Evolutionary conservation across 2,329 filamentous ascomycete genomes (phyloP).

Genomic region (Daldinia eschscholtzii): DNA sequence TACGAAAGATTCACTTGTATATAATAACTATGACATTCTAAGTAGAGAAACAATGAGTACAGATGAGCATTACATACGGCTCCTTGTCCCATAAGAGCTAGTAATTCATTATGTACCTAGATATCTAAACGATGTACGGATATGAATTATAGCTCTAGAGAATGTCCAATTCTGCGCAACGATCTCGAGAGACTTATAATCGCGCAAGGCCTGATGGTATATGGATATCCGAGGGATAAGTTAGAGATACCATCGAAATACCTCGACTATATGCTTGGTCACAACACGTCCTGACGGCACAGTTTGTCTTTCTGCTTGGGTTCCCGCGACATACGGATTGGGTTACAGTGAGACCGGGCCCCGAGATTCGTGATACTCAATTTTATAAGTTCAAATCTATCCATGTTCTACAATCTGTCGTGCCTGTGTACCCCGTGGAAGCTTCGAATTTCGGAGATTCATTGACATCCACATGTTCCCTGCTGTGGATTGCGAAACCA

Average conservation of each 20-base stretch:
- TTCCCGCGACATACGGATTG: not conserved
- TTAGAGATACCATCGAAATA: not conserved
- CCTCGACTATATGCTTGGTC: not conserved
- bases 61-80: not conserved
- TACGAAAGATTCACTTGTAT: not conserved
- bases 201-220: not conserved
- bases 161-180: not conserved
- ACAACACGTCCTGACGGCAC: not conserved
- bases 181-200: not conserved
- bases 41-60: not conserved
- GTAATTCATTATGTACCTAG: not conserved
- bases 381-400: slow-evolving; percentile 25
- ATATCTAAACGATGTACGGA: not conserved
- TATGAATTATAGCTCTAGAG: not conserved
- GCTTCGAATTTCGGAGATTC: slow-evolving; percentile 35
- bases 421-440: slow-evolving; percentile 33
- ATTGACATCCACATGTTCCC: slow-evolving; percentile 29
- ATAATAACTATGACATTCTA: not conserved
- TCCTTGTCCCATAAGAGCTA: not conserved
- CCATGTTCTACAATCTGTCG: slow-evolving; percentile 27
- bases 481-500: slow-evolving; percentile 30
- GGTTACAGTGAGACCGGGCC: not conserved
- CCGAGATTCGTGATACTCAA: slow-evolving; percentile 8
- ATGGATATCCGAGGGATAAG: not conserved
- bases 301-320: not conserved